Percentiles rank a stretch among this genome's conserved stretches.
Evolutionary conservation across 1,284 basidiomycete genomes (phyloP).

Genomic region (Ustilago shanxiensis): DNA sequence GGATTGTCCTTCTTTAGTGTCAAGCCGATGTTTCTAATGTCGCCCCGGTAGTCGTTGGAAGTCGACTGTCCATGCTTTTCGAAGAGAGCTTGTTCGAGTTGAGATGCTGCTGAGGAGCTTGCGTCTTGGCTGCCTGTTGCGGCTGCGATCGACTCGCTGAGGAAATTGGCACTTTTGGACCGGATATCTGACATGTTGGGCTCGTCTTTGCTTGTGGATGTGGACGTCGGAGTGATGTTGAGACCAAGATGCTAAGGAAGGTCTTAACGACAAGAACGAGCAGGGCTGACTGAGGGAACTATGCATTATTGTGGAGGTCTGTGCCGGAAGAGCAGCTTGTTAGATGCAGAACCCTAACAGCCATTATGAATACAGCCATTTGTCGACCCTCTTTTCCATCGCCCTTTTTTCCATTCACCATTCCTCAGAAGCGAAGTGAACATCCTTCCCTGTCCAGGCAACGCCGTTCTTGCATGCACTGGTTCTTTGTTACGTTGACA

Average conservation of each 20-base stretch:
- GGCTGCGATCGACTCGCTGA: constrained; percentile 36
- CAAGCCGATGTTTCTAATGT: constrained; percentile 39
- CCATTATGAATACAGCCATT: too few species aligned
- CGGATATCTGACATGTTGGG: constrained; percentile 41
- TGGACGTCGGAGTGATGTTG: too few species aligned
- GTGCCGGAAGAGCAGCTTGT: too few species aligned
- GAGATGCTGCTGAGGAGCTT: constrained; percentile 17
- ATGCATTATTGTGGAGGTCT: constrained; percentile 29
- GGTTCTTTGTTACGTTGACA: background rate
- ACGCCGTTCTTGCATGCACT: background rate
- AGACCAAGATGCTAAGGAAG: background rate
- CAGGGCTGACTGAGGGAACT: constrained; percentile 31
- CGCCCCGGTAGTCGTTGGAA: constrained; percentile 44
- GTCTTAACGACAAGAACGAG: background rate
- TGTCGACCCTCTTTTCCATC: too few species aligned
- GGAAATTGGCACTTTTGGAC: constrained; percentile 35
- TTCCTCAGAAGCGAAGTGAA: too few species aligned
- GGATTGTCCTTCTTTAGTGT: constrained; percentile 52
- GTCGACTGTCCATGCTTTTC: constrained; percentile 35
- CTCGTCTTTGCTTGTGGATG: background rate
- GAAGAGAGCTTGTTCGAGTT: constrained; percentile 41
- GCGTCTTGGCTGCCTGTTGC: constrained; percentile 27
- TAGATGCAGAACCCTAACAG: too few species aligned
- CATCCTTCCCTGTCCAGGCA: background rate
- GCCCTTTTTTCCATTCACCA: too few species aligned